Percentiles rank a stretch among this genome's conserved stretches.
Conservation (phyloP, 1,284 basidiomycete genomes). For the Ustilago shanxiensis region DNA sequence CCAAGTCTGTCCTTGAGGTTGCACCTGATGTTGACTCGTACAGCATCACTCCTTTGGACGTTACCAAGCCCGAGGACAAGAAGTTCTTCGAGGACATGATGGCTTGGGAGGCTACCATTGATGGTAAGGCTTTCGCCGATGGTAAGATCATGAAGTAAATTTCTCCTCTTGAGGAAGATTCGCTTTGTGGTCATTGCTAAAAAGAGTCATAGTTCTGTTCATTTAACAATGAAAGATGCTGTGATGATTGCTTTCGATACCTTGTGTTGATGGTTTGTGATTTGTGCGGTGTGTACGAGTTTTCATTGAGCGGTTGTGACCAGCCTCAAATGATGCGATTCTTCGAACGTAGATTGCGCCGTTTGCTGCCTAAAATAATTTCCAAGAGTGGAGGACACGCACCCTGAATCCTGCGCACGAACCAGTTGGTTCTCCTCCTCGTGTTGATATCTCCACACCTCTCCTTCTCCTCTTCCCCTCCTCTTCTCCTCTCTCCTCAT, state of each 20-base stretch:
- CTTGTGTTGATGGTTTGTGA: background rate
- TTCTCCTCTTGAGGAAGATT: background rate
- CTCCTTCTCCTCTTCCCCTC: background rate
- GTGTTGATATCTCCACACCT: background rate
- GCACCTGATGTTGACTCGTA: slow-evolving; percentile 97
- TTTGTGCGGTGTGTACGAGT: background rate
- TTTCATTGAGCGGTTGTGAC: background rate
- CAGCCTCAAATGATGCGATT: too few relatives aligned
- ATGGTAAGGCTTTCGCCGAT: slow-evolving; percentile 63
- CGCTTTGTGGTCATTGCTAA: background rate
- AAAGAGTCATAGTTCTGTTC: slow-evolving; percentile 5
- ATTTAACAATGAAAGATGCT: slow-evolving; percentile 1
- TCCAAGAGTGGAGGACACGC: background rate
- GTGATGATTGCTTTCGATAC: background rate
- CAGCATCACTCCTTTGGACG: slow-evolving; percentile 76
- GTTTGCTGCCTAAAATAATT: background rate
- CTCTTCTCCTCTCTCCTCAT: background rate
- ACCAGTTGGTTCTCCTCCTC: background rate
- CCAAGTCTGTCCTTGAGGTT: slow-evolving; percentile 60
- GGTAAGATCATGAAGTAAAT: slow-evolving; percentile 69
- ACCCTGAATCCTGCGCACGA: background rate
- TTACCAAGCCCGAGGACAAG: slow-evolving; percentile 67
- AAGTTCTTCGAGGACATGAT: slow-evolving; percentile 70
- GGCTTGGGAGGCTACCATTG: slow-evolving; percentile 65
- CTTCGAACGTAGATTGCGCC: too few relatives aligned